These are phyloP conservation scores for Epicoccum sorghinum DNA, from an alignment of 2,329 filamentous ascomycete species.

Conservation along the genomic window DNA sequence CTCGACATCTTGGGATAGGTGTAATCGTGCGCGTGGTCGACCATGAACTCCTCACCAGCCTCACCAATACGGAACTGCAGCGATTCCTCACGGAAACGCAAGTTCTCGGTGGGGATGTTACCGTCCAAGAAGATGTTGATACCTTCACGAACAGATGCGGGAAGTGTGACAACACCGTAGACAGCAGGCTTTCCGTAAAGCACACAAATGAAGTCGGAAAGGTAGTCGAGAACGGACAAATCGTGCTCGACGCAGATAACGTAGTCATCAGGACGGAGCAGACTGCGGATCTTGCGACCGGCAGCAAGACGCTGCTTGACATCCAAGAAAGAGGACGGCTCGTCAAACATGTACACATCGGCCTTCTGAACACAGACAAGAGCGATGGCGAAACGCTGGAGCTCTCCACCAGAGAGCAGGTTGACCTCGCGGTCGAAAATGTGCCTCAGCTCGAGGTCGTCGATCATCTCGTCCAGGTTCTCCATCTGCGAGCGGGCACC, in stretches of 20 bases:
- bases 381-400: constrained; percentile 97
- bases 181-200: constrained; percentile 94
- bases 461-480: constrained; percentile 81
- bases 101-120: constrained; percentile 96
- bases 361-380: constrained; percentile 95
- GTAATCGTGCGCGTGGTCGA: constrained; percentile 85
- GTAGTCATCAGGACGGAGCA: constrained; percentile 88
- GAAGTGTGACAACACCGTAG: constrained; percentile 96
- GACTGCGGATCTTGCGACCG: constrained; percentile 87
- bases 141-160: constrained; percentile 94
- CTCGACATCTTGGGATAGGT: constrained; percentile 90
- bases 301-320: constrained; percentile 98
- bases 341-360: constrained; percentile 98
- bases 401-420: constrained; percentile 92
- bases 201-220: constrained; percentile 97
- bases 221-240: constrained; percentile 96
- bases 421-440: constrained; percentile 91
- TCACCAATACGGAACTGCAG: constrained; percentile 94
- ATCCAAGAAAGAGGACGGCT: constrained; percentile 98
- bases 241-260: constrained; percentile 99
- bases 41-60: constrained; percentile 83
- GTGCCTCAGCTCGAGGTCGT: constrained; percentile 84
- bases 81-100: constrained; percentile 97
- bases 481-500: constrained; percentile 76
- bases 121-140: constrained; percentile 99